Percentiles rank a stretch among this genome's conserved stretches.
Evolutionary conservation across 441 rosid genomes (phyloP).

Genomic region (Populus hybrid): DNA sequence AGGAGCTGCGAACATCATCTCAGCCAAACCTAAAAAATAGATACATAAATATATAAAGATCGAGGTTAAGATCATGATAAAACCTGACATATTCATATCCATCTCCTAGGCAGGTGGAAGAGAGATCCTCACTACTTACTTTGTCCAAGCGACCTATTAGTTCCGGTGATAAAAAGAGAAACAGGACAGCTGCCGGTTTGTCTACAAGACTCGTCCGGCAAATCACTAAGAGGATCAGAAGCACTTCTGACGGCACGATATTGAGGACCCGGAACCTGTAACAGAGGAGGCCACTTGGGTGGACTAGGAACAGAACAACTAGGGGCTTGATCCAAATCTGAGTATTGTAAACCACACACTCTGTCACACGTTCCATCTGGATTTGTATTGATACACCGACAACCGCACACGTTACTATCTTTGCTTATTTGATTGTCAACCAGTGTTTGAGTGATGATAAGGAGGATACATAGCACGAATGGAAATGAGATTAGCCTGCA

Average conservation of each 20-base stretch:
- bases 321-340: slow-evolving; percentile 46
- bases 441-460: slow-evolving; percentile 52
- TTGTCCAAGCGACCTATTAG: slow-evolving; percentile 62
- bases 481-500: slow-evolving; percentile 75
- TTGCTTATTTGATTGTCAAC: slow-evolving; percentile 45
- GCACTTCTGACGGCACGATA: slow-evolving; percentile 57
- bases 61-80: too few relatives aligned
- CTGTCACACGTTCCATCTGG: slow-evolving; percentile 46
- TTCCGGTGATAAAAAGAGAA: slow-evolving; percentile 66
- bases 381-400: slow-evolving; percentile 37
- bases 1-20: slow-evolving; percentile 48
- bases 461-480: slow-evolving; percentile 63
- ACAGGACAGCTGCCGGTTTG: slow-evolving; percentile 54
- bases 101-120: too few relatives aligned
- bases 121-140: slow-evolving; percentile 28
- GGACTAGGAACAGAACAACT: slow-evolving; percentile 61
- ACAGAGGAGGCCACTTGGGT: slow-evolving; percentile 72
- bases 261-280: slow-evolving; percentile 70
- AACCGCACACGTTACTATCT: slow-evolving; percentile 50
- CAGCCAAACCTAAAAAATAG: slow-evolving; percentile 43
- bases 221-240: slow-evolving; percentile 34
- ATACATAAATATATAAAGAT: too few relatives aligned
- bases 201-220: slow-evolving; percentile 77
- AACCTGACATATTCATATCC: too few relatives aligned
- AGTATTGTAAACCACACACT: slow-evolving; percentile 64